Evolutionary conservation across 2,329 filamentous ascomycete genomes (phyloP).

Genomic region (Passalora sequoiae): DNA sequence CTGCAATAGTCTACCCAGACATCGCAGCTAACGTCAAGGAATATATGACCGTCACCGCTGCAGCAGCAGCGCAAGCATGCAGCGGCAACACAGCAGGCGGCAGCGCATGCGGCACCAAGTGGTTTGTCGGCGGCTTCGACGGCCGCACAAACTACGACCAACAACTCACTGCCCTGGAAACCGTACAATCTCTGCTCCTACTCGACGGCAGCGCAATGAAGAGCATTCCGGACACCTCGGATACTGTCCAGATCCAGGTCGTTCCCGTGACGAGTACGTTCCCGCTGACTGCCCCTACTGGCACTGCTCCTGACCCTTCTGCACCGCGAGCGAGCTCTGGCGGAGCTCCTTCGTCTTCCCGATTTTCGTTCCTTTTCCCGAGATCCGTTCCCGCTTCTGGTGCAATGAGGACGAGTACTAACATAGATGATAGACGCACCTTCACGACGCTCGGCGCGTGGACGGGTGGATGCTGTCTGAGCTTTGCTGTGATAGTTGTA

Average conservation of each 20-base stretch:
- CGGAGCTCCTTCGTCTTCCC: slow-evolving; percentile 6
- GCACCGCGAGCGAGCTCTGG: slow-evolving; percentile 9
- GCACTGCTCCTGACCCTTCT: slow-evolving; percentile 12
- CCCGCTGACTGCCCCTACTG: slow-evolving; percentile 15
- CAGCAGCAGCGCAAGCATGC: slow-evolving; percentile 42
- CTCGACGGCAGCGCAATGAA: slow-evolving; percentile 11
- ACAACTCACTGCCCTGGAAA: slow-evolving; percentile 43
- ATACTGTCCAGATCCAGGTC: slow-evolving; percentile 19
- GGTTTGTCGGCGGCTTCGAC: slow-evolving; percentile 42
- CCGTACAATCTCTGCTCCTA: slow-evolving; percentile 40
- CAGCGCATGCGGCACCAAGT: slow-evolving; percentile 43
- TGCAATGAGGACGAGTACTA: not conserved
- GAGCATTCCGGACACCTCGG: slow-evolving; percentile 11
- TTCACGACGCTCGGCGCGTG: not conserved
- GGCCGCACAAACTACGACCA: slow-evolving; percentile 41
- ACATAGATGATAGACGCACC: not conserved
- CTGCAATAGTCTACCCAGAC: slow-evolving; percentile 41
- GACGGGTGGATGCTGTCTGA: not conserved
- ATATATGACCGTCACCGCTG: slow-evolving; percentile 39
- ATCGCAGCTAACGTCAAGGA: slow-evolving; percentile 37
- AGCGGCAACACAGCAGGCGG: slow-evolving; percentile 31
- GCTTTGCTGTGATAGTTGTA: not conserved
- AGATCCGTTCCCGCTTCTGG: not conserved
- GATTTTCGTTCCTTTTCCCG: not conserved
- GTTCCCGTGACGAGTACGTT: slow-evolving; percentile 22